Evolutionary conservation across 768 basidiomycete species (phyloP).

Genomic region (Tephrocybe sp.): DNA sequence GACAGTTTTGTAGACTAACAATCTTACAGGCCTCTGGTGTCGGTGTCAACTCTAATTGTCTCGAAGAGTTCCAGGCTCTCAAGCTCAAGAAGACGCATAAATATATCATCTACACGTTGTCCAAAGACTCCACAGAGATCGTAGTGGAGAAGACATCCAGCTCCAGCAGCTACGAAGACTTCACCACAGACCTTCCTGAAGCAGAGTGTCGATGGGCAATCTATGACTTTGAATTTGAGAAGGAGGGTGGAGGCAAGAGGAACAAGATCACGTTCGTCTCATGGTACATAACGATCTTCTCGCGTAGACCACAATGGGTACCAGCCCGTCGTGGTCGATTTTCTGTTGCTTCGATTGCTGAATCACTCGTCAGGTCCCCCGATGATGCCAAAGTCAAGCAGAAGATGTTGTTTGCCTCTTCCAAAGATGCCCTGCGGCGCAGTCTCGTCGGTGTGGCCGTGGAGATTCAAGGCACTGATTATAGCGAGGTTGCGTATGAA

Average conservation of each 20-base stretch:
- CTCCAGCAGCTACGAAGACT: conserved; percentile 62
- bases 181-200: conserved; percentile 73
- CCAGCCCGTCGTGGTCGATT: not conserved
- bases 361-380: conserved; percentile 67
- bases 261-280: conserved; percentile 84
- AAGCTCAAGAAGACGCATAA: conserved; percentile 77
- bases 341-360: conserved; percentile 14
- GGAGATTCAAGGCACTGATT: conserved; percentile 88
- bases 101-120: conserved; percentile 83
- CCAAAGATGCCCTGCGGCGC: conserved; percentile 76
- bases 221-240: conserved; percentile 87
- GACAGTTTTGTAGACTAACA: not conserved
- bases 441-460: conserved; percentile 72
- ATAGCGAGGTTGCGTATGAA: conserved; percentile 68
- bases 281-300: conserved; percentile 62
- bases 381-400: conserved; percentile 81
- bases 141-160: conserved; percentile 67
- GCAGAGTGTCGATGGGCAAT: conserved; percentile 84
- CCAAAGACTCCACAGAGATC: conserved; percentile 64
- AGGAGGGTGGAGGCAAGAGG: conserved; percentile 70
- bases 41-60: conserved; percentile 55
- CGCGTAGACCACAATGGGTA: not conserved
- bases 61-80: conserved; percentile 61
- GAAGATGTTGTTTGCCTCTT: conserved; percentile 94
- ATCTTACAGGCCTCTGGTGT: conserved; percentile 63